A percentile compares a stretch with the other conserved stretches of the same genome.
Conservation (phyloP, 768 basidiomycete species). For the Mycena crocata region DNA sequence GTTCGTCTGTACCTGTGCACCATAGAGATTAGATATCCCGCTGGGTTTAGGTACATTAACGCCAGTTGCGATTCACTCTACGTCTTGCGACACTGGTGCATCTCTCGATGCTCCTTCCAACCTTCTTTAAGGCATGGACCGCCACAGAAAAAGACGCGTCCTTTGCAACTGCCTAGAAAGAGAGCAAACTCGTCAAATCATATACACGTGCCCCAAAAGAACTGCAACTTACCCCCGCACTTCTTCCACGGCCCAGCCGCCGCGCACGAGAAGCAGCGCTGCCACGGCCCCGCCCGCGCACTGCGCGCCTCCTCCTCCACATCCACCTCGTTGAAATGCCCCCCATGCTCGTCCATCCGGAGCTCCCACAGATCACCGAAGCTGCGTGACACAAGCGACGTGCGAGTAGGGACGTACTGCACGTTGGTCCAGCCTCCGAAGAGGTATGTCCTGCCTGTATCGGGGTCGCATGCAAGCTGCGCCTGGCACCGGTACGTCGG, state of each 20-base stretch:
- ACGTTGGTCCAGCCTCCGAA: slow-evolving; percentile 55
- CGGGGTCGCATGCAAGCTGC: slow-evolving; percentile 47
- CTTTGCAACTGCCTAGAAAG: background rate
- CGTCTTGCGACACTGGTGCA: slow-evolving; percentile 3
- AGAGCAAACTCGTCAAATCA: background rate
- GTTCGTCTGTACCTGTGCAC: no score
- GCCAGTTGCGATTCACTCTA: no score
- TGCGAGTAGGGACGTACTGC: slow-evolving; percentile 47
- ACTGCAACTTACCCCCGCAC: slow-evolving; percentile 47
- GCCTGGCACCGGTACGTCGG: slow-evolving; percentile 54
- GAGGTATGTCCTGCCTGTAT: slow-evolving; percentile 50
- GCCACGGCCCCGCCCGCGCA: slow-evolving; percentile 53
- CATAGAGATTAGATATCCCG: no score
- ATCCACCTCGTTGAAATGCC: slow-evolving; percentile 50
- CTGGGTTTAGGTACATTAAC: no score
- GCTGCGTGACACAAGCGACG: slow-evolving; percentile 37
- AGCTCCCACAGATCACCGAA: slow-evolving; percentile 57
- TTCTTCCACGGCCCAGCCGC: slow-evolving; percentile 52
- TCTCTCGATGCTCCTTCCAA: slow-evolving; percentile 8
- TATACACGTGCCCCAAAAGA: background rate
- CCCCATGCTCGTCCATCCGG: slow-evolving; percentile 43
- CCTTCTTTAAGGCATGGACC: background rate
- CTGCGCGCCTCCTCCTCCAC: slow-evolving; percentile 50
- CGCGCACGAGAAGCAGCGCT: slow-evolving; percentile 54
- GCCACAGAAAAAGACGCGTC: slow-evolving; percentile 5